These are phyloP conservation scores for Cytidiella melzeri DNA, from an alignment of 768 basidiomycete species.

Conservation along the genomic window DNA sequence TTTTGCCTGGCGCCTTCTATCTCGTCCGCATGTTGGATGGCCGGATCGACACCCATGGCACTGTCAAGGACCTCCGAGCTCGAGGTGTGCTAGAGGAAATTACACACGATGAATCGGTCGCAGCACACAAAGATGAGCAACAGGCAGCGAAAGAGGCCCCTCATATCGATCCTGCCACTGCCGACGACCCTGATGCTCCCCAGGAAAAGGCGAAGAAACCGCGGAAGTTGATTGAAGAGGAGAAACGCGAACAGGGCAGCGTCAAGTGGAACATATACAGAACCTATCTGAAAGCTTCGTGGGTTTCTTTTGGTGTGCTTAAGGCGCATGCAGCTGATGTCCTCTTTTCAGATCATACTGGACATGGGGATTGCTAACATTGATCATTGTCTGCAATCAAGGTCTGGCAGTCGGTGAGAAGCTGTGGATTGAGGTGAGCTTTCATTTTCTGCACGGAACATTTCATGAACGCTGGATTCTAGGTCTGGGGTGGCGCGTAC, in stretches of 20 bases:
- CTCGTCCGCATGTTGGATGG: constrained; percentile 78
- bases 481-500: constrained; percentile 70
- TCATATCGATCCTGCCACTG: constrained; percentile 26
- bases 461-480: background rate
- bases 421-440: constrained; percentile 65
- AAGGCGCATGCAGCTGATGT: no score
- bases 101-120: constrained; percentile 43
- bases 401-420: constrained; percentile 53
- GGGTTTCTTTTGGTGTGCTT: constrained; percentile 24
- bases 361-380: constrained; percentile 52
- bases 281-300: constrained; percentile 68
- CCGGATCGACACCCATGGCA: constrained; percentile 71
- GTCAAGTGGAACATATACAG: constrained; percentile 70
- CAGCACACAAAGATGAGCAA: constrained; percentile 39
- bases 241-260: constrained; percentile 71
- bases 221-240: constrained; percentile 70
- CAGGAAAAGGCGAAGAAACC: constrained; percentile 49
- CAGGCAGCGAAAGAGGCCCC: constrained; percentile 14
- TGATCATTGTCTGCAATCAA: constrained; percentile 43
- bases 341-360: constrained; percentile 62
- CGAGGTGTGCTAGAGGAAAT: constrained; percentile 60
- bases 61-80: constrained; percentile 53
- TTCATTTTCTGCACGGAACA: background rate
- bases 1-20: constrained; percentile 68
- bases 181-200: constrained; percentile 22